These are phyloP conservation scores for Chamaenerion angustifolium DNA, from an alignment of 345 rosid genomes.

Conservation along the genomic window DNA sequence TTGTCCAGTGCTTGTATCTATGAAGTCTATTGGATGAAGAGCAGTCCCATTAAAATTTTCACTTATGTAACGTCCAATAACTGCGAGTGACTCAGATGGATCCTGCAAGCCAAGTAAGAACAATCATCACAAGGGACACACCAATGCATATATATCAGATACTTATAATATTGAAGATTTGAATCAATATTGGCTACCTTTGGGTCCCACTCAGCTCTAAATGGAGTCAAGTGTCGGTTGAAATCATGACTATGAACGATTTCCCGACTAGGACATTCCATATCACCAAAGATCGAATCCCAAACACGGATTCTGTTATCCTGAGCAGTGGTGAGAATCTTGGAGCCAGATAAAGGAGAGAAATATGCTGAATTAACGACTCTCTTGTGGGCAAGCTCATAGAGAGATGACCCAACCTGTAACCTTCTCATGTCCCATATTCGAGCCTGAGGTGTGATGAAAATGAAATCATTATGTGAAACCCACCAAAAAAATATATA, in stretches of 20 bases:
- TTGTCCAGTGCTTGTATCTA: slow-evolving; percentile 71
- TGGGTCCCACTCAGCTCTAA: slow-evolving; percentile 98
- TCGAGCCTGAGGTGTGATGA: slow-evolving; percentile 52
- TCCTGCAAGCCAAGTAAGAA: slow-evolving; percentile 34
- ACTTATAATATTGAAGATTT: neutral
- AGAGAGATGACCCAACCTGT: slow-evolving; percentile 44
- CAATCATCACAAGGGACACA: neutral
- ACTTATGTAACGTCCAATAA: slow-evolving; percentile 81
- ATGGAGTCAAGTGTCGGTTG: slow-evolving; percentile 82
- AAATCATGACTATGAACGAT: slow-evolving; percentile 98
- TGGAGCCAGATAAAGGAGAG: slow-evolving; percentile 76
- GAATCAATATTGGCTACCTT: slow-evolving; percentile 29
- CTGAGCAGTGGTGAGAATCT: slow-evolving; percentile 81
- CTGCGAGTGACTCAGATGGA: slow-evolving; percentile 76
- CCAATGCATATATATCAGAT: neutral
- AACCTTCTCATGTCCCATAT: slow-evolving; percentile 86
- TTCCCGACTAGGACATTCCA: slow-evolving; percentile 86
- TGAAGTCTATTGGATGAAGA: slow-evolving; percentile 89
- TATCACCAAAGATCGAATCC: slow-evolving; percentile 78
- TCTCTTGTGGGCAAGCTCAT: slow-evolving; percentile 56
- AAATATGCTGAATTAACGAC: slow-evolving; percentile 96
- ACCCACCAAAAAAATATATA: too few relatives aligned
- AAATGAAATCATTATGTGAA: neutral
- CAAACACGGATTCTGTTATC: slow-evolving; percentile 83
- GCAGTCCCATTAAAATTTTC: slow-evolving; percentile 85